A percentile compares a stretch with the other conserved stretches of the same genome.
Evolutionary conservation across 2,329 filamentous ascomycete genomes (phyloP).

Genomic region (Tricladium varicosporioides): DNA sequence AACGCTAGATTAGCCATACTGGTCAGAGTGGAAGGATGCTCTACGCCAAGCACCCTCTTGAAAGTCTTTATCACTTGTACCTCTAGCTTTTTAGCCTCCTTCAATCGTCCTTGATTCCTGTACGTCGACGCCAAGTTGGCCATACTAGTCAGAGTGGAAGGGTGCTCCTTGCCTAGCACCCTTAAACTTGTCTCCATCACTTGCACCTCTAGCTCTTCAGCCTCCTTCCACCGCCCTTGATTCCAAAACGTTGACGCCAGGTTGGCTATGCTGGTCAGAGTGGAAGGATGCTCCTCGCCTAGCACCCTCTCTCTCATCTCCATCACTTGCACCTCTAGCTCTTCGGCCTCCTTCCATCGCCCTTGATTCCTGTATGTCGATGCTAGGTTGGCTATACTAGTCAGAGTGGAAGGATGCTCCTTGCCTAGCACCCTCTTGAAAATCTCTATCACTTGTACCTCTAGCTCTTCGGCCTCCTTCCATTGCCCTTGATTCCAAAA

Average conservation of each 20-base stretch:
- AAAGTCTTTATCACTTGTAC: background rate
- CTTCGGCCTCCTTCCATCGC: too few species aligned
- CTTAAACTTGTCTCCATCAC: too few species aligned
- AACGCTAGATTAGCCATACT: constrained; percentile 5
- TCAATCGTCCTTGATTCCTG: constrained; percentile 5
- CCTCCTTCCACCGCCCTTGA: too few species aligned
- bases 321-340: too few species aligned
- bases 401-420: constrained; percentile 35
- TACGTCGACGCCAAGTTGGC: constrained; percentile 3
- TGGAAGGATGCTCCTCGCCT: too few species aligned
- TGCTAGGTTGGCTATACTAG: background rate
- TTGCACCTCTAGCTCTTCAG: too few species aligned
- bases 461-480: background rate
- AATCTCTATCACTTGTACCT: too few species aligned
- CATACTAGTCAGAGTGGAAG: constrained; percentile 3
- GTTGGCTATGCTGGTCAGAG: too few species aligned
- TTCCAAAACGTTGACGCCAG: too few species aligned
- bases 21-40: background rate
- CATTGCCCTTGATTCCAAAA: background rate
- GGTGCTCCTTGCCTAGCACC: too few species aligned
- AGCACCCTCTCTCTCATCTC: too few species aligned
- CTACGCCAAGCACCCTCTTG: background rate
- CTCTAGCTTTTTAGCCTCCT: background rate
- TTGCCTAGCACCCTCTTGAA: background rate
- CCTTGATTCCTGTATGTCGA: too few species aligned